Conservation (phyloP, 805 yeast species). For the Teunomyces pallodes region DNA sequence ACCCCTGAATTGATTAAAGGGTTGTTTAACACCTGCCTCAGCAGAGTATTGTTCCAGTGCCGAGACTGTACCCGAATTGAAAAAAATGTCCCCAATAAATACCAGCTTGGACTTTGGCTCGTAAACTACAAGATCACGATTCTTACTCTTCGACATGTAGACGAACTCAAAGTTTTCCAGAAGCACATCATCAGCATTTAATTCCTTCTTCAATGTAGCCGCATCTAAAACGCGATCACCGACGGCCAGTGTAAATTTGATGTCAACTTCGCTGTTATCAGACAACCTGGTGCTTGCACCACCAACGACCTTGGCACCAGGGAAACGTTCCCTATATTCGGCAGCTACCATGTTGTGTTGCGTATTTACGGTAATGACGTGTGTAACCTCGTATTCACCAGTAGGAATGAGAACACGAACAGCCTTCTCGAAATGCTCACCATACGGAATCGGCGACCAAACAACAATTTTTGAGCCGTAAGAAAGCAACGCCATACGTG, state of each 20-base stretch:
- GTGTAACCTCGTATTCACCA: conserved; percentile 7
- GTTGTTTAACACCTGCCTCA: conserved; percentile 10
- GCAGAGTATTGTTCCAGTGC: conserved; percentile 15
- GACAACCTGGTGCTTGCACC: conserved; percentile 4
- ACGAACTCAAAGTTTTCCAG: conserved; percentile 11
- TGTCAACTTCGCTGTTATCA: conserved; percentile 5
- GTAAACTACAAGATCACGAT: conserved; percentile 14
- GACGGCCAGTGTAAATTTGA: neutral
- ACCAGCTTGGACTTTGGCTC: conserved; percentile 10
- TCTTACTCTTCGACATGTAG: conserved; percentile 8
- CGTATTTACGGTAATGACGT: conserved; percentile 13
- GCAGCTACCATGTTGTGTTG: conserved; percentile 12
- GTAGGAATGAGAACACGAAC: conserved; percentile 10
- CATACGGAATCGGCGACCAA: conserved; percentile 14
- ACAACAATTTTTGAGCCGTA: conserved; percentile 18
- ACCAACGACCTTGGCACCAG: conserved; percentile 13
- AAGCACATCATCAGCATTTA: conserved; percentile 9
- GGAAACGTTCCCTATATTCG: conserved; percentile 10
- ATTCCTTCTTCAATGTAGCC: conserved; percentile 8
- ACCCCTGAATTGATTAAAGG: conserved; percentile 12
- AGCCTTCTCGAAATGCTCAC: conserved; percentile 10
- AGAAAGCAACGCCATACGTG: conserved; percentile 37
- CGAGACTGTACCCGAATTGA: conserved; percentile 10
- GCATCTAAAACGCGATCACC: conserved; percentile 21
- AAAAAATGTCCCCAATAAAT: conserved; percentile 12